Percentiles rank a stretch among this genome's conserved stretches.
Conservation (phyloP, 352 stramenopile species). For the Globisporangium iwayamae region DNA sequence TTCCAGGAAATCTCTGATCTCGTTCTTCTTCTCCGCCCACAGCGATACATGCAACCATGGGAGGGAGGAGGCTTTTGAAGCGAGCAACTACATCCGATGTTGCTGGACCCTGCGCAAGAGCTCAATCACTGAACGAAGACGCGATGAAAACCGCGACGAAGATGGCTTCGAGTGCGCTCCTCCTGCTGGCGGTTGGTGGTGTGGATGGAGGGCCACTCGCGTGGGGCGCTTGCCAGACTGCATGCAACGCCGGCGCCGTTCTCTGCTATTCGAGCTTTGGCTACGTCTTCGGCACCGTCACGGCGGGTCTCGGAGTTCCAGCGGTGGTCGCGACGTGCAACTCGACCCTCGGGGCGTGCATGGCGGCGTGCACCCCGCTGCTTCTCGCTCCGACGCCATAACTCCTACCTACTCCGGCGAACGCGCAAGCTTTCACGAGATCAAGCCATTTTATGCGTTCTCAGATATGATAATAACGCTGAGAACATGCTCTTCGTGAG, state of each 20-base stretch:
- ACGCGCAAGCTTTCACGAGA: neutral
- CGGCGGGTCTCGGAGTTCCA: slow-evolving; percentile 13
- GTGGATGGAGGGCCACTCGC: neutral
- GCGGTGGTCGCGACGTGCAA: slow-evolving; percentile 27
- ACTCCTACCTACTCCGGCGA: neutral
- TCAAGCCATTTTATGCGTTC: neutral
- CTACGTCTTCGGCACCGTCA: slow-evolving; percentile 35
- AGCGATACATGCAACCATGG: too few relatives aligned
- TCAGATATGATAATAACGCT: neutral
- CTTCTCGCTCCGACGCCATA: slow-evolving; percentile 1
- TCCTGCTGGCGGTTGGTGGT: neutral
- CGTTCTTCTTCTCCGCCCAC: neutral
- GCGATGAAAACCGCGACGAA: neutral
- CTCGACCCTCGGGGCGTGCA: slow-evolving; percentile 27
- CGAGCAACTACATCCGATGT: neutral
- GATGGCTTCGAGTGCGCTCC: neutral
- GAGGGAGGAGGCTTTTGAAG: too few relatives aligned
- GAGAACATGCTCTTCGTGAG: neutral
- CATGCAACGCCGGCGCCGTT: slow-evolving; percentile 35
- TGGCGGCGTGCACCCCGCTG: slow-evolving; percentile 27
- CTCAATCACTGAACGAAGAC: neutral
- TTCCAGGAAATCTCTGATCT: neutral
- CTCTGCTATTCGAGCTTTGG: slow-evolving; percentile 34
- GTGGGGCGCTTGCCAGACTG: slow-evolving; percentile 24
- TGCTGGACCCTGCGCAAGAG: neutral